These are phyloP conservation scores for Aspergillus nomiae DNA, from an alignment of 2,329 filamentous ascomycete species.

Conservation along the genomic window DNA sequence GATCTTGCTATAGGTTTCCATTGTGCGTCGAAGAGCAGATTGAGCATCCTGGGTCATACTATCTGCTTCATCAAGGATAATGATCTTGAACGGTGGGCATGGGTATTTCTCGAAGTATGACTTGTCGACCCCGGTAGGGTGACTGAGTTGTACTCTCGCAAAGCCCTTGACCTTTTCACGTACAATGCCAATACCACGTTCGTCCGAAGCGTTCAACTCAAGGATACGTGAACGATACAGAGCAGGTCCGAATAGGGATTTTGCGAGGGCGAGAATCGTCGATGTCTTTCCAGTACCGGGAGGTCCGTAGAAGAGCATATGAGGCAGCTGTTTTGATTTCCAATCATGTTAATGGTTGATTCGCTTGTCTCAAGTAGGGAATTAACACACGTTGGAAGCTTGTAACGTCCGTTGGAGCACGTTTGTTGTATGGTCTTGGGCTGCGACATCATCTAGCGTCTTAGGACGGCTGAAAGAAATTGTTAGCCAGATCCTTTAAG, in stretches of 20 bases:
- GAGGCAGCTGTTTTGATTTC: constrained; percentile 66
- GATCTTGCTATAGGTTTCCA: constrained; percentile 97
- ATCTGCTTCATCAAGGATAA: constrained; percentile 96
- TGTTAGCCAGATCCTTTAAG: constrained; percentile 2
- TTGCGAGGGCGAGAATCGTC: constrained; percentile 93
- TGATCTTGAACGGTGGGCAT: constrained; percentile 97
- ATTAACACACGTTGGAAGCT: constrained; percentile 74
- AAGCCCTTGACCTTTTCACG: constrained; percentile 99
- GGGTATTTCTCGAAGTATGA: constrained; percentile 71
- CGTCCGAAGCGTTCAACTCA: constrained; percentile 97
- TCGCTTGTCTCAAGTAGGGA: background rate
- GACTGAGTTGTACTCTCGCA: constrained; percentile 88
- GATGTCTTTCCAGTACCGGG: constrained; percentile 98
- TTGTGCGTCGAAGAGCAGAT: constrained; percentile 85
- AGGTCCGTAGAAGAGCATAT: constrained; percentile 99
- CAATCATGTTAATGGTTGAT: background rate
- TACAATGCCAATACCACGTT: constrained; percentile 95
- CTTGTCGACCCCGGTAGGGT: constrained; percentile 69
- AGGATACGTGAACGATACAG: constrained; percentile 93
- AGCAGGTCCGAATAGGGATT: constrained; percentile 95
- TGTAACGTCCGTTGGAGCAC: constrained; percentile 91
- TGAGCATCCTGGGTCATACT: constrained; percentile 99
- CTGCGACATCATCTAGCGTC: constrained; percentile 89
- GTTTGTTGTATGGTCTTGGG: constrained; percentile 94
- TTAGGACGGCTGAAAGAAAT: constrained; percentile 73